These are phyloP conservation scores for Cytospora schulzeri DNA, from an alignment of 2,329 filamentous ascomycete species.

Conservation along the genomic window DNA sequence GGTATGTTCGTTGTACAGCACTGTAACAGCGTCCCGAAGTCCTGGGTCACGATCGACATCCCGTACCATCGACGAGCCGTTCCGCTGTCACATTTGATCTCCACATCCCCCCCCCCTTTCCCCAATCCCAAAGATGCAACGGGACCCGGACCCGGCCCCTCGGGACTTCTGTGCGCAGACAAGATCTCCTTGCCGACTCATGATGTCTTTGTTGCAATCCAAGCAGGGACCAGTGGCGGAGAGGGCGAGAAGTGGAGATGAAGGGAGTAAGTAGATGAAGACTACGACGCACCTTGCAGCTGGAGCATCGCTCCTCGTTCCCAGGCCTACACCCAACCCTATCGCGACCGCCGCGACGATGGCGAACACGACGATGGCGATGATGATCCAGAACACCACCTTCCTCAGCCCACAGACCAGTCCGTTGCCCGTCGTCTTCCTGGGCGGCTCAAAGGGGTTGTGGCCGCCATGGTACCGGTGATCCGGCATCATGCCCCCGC, in stretches of 20 bases:
- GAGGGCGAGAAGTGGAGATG: background rate
- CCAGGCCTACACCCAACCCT: slow-evolving; percentile 39
- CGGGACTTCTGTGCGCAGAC: background rate
- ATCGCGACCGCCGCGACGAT: slow-evolving; percentile 37
- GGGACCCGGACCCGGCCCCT: background rate
- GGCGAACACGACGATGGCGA: slow-evolving; percentile 35
- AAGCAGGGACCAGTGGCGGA: background rate
- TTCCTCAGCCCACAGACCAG: slow-evolving; percentile 37
- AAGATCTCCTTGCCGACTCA: background rate
- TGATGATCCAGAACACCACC: slow-evolving; percentile 34
- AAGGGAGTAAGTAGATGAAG: background rate
- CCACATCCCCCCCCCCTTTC: background rate
- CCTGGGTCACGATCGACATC: background rate
- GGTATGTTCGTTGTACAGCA: too few relatives aligned
- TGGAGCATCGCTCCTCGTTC: slow-evolving; percentile 16
- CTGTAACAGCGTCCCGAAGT: background rate
- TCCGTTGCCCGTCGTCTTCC: slow-evolving; percentile 1
- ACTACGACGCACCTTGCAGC: background rate
- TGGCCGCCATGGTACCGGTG: slow-evolving; percentile 17
- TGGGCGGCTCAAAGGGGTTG: slow-evolving; percentile 17
- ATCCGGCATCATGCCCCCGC: slow-evolving; percentile 8
- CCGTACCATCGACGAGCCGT: slow-evolving; percentile 7
- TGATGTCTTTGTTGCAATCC: background rate
- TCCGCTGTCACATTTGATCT: too few relatives aligned
- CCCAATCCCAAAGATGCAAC: background rate